Evolutionary conservation across 306 rosid species (phyloP).

Genomic region (Psophocarpus tetragonolobus): DNA sequence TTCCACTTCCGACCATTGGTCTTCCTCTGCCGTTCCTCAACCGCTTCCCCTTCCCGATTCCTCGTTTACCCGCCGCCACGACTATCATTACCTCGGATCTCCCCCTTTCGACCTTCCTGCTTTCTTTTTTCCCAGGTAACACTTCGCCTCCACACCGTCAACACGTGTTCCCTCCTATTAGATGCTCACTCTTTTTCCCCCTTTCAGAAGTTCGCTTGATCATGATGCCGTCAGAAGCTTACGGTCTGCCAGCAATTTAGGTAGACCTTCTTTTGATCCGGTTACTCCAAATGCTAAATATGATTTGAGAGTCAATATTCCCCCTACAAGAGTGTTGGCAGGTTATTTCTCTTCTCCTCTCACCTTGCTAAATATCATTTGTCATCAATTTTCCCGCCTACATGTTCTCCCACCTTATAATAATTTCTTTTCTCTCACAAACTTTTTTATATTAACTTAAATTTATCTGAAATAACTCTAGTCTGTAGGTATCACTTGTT

Average conservation of each 20-base stretch:
- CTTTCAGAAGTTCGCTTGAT: constrained; percentile 51
- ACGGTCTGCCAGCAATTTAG: constrained; percentile 39
- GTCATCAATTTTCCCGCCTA: too few relatives aligned
- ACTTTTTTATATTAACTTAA: too few relatives aligned
- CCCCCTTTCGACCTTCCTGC: constrained; percentile 25
- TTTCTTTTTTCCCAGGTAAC: constrained; percentile 49
- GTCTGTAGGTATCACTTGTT: too few relatives aligned
- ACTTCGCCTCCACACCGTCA: neutral
- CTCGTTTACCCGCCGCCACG: constrained; percentile 39
- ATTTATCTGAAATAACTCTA: too few relatives aligned
- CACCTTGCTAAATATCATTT: too few relatives aligned
- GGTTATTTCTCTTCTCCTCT: constrained; percentile 17
- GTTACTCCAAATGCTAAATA: constrained; percentile 3
- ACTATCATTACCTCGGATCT: constrained; percentile 39
- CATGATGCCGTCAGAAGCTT: constrained; percentile 27
- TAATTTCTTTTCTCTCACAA: too few relatives aligned
- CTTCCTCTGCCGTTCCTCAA: constrained; percentile 53
- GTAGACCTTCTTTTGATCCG: constrained; percentile 38
- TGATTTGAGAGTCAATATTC: constrained; percentile 44
- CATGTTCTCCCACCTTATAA: too few relatives aligned
- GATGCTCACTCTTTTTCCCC: neutral
- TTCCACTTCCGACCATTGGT: constrained; percentile 63
- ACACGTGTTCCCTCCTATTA: neutral
- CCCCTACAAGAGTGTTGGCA: constrained; percentile 6
- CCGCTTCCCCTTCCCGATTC: constrained; percentile 79